A percentile compares a stretch with the other conserved stretches of the same genome.
phyloP scores from a whole-genome alignment of 1,139 yeast species.

The Scheffersomyces cryptocercus region DNA sequence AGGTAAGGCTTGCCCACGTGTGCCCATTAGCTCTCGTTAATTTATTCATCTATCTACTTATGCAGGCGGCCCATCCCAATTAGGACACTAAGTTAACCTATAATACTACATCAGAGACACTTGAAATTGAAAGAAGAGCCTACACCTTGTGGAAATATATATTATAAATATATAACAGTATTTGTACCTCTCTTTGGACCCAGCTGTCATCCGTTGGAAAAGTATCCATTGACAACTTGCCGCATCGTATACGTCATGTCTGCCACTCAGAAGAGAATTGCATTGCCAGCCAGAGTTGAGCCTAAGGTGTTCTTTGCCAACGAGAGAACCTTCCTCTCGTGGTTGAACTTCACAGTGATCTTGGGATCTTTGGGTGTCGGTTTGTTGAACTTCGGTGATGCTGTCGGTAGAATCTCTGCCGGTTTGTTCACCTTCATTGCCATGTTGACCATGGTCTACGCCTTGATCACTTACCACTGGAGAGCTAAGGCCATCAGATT shows the following conservation, averaged over 20 bases:
- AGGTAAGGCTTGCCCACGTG: too few relatives aligned
- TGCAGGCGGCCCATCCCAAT: too few relatives aligned
- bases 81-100: too few relatives aligned
- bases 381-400: constrained; percentile 92
- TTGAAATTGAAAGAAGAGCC: too few relatives aligned
- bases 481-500: constrained; percentile 97
- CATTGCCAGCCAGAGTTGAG: constrained; percentile 96
- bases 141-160: too few relatives aligned
- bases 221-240: too few relatives aligned
- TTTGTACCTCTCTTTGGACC: too few relatives aligned
- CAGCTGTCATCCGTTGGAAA: too few relatives aligned
- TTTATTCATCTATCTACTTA: too few relatives aligned
- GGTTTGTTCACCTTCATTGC: constrained; percentile 92
- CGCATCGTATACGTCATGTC: constrained; percentile 7
- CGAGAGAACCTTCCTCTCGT: constrained; percentile 95
- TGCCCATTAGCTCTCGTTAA: too few relatives aligned
- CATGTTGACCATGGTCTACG: constrained; percentile 97
- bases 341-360: constrained; percentile 97
- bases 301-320: constrained; percentile 98
- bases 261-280: constrained; percentile 68
- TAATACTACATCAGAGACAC: too few relatives aligned
- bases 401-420: constrained; percentile 88
- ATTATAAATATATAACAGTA: too few relatives aligned
- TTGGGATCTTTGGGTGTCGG: constrained; percentile 97
- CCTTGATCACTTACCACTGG: constrained; percentile 96